These are phyloP conservation scores for Brettanomyces bruxellensis DNA, from an alignment of 805 yeast species.

Conservation along the genomic window DNA sequence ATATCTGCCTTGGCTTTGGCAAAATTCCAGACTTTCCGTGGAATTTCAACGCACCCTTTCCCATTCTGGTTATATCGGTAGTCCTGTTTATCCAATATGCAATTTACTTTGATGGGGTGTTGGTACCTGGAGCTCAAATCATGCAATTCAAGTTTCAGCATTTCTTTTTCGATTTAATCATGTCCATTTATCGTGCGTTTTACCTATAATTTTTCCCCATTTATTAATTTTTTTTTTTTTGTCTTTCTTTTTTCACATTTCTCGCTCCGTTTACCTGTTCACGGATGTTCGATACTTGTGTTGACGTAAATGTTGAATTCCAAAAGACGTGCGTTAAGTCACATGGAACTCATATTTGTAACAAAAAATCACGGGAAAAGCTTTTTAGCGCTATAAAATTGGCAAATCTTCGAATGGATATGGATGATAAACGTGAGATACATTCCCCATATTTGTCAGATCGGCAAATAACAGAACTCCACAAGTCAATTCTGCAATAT, in stretches of 20 bases:
- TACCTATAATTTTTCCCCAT: neutral
- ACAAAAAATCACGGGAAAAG: too few species aligned
- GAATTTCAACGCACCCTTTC: conserved; percentile 40
- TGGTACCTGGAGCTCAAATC: too few species aligned
- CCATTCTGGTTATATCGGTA: conserved; percentile 22
- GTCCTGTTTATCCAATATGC: too few species aligned
- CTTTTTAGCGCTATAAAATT: too few species aligned
- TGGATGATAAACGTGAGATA: neutral
- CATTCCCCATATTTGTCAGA: conserved; percentile 17
- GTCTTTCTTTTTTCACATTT: neutral
- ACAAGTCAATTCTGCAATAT: conserved; percentile 28
- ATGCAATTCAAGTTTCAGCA: too few species aligned
- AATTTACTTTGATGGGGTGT: too few species aligned
- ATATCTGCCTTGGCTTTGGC: conserved; percentile 68
- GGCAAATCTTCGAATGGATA: too few species aligned
- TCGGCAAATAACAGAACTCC: conserved; percentile 27
- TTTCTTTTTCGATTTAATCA: too few species aligned
- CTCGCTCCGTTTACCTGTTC: neutral
- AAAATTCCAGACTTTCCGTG: conserved; percentile 74
- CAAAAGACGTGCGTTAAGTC: too few species aligned
- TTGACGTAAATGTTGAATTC: too few species aligned
- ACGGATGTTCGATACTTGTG: neutral
- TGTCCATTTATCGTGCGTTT: neutral
- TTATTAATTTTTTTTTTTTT: neutral
- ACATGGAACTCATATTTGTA: too few species aligned